These are phyloP conservation scores for Cornus florida DNA, from an alignment of 148 eudicot species.

Conservation along the genomic window DNA sequence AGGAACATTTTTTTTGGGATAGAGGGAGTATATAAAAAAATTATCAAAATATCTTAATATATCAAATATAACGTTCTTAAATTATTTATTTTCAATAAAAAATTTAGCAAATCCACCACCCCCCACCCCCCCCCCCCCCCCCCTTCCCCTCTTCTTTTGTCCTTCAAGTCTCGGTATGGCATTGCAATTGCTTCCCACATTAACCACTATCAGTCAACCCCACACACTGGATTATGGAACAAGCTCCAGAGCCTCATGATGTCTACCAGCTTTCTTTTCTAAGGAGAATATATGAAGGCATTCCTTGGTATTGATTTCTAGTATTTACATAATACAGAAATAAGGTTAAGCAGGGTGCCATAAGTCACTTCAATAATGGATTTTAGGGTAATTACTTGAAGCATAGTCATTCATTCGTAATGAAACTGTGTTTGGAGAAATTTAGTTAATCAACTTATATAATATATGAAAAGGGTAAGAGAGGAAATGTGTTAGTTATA, in stretches of 20 bases:
- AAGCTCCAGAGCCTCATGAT: conserved; percentile 84
- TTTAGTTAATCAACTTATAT: no score
- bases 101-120: no score
- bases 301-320: neutral
- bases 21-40: no score
- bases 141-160: no score
- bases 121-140: no score
- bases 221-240: conserved; percentile 64
- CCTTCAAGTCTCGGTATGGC: conserved; percentile 71
- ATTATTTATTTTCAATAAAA: no score
- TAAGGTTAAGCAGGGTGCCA: neutral
- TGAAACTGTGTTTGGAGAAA: neutral
- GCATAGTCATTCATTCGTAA: neutral
- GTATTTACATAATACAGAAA: neutral
- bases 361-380: neutral
- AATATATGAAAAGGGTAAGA: no score
- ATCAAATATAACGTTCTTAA: no score
- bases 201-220: conserved; percentile 68
- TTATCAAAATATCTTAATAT: no score
- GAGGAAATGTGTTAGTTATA: no score
- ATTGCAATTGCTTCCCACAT: conserved; percentile 58
- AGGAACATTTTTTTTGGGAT: no score
- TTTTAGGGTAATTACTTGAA: neutral
- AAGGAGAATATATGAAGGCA: neutral
- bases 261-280: conserved; percentile 72